phyloP scores from a whole-genome alignment of 129 eudicot genomes.

The Mikania micrantha region DNA sequence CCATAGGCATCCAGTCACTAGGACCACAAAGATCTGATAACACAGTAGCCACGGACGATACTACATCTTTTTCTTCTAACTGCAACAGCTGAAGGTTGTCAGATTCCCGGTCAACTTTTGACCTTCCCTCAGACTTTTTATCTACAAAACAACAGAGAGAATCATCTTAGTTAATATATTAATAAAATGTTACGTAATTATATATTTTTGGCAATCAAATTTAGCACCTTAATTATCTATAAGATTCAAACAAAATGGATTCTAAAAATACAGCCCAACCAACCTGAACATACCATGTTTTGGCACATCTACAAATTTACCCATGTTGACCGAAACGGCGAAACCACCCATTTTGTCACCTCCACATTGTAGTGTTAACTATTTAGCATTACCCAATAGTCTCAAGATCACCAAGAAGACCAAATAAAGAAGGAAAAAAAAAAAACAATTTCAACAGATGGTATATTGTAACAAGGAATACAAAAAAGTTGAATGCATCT shows the following conservation, averaged over 20 bases:
- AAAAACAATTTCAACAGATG: not conserved
- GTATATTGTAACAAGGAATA: not conserved
- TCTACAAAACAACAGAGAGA: slow-evolving; percentile 39
- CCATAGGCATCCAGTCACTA: slow-evolving; percentile 99
- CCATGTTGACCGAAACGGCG: not conserved
- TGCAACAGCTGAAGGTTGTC: slow-evolving; percentile 87
- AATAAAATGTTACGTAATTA: not conserved
- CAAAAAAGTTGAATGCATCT: not conserved
- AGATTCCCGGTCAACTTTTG: slow-evolving; percentile 72
- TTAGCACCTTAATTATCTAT: not conserved
- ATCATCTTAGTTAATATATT: not conserved
- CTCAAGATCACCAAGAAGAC: not conserved
- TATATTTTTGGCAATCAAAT: not conserved
- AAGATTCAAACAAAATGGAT: not conserved
- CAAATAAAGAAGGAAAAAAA: not conserved
- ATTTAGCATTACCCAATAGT: not conserved
- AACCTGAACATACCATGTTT: not conserved
- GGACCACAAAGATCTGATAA: slow-evolving; percentile 96
- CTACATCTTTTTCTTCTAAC: slow-evolving; percentile 86
- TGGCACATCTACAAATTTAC: not conserved
- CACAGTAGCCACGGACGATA: slow-evolving; percentile 88
- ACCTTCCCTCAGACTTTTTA: slow-evolving; percentile 70
- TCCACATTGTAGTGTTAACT: not conserved
- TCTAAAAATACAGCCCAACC: not conserved
- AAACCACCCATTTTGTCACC: not conserved